A percentile compares a stretch with the other conserved stretches of the same genome.
Conservation (phyloP, 495 filamentous ascomycete genomes). For the Corynascus novoguineensis region DNA sequence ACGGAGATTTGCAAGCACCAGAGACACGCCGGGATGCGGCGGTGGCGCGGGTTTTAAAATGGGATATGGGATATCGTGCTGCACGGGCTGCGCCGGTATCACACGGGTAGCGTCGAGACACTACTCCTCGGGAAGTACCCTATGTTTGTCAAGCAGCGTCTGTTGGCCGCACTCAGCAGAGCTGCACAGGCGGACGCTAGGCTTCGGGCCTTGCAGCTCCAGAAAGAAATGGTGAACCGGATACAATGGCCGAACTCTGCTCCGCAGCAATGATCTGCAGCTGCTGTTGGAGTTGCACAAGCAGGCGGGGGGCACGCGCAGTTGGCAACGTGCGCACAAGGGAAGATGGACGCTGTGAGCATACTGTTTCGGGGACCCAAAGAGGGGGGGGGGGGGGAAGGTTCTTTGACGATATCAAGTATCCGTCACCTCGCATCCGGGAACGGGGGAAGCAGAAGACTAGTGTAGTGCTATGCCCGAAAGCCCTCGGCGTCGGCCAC, state of each 20-base stretch:
- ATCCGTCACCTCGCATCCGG: neutral
- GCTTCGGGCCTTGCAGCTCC: constrained; percentile 12
- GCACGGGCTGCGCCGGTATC: constrained; percentile 14
- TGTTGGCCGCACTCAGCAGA: constrained; percentile 4
- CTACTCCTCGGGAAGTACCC: neutral
- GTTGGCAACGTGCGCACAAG: constrained; percentile 24
- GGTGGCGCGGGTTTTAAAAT: constrained; percentile 46
- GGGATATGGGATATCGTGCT: constrained; percentile 44
- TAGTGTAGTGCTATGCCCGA: neutral
- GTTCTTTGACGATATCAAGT: neutral
- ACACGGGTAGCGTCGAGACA: constrained; percentile 8
- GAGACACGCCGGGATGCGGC: constrained; percentile 31
- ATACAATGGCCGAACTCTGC: neutral
- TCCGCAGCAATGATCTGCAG: constrained; percentile 8
- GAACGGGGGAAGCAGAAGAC: neutral
- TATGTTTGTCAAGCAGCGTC: neutral
- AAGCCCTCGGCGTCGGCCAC: neutral
- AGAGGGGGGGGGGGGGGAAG: neutral
- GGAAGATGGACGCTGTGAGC: constrained; percentile 19
- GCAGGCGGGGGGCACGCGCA: constrained; percentile 12
- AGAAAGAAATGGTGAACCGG: neutral
- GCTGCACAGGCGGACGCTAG: constrained; percentile 27
- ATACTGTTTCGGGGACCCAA: neutral
- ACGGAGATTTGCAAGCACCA: constrained; percentile 22
- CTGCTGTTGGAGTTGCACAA: constrained; percentile 7